phyloP scores from a whole-genome alignment of 495 filamentous ascomycete species.

The Penicillium odoratum region DNA sequence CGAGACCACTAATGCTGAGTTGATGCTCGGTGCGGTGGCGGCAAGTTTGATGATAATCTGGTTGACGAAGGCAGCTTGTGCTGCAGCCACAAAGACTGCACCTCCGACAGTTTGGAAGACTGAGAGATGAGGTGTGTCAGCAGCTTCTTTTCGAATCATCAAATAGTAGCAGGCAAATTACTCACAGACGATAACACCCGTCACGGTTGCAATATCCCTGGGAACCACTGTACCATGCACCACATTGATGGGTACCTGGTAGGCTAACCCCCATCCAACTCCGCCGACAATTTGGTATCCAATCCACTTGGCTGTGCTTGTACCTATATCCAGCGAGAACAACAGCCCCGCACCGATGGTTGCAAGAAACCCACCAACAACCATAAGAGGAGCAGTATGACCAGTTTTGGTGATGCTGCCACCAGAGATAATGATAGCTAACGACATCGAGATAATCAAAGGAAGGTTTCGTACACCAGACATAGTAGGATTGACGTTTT shows the following conservation, averaged over 20 bases:
- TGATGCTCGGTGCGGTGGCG: slow-evolving; percentile 38
- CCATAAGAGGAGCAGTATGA: slow-evolving; percentile 42
- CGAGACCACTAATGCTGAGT: slow-evolving; percentile 38
- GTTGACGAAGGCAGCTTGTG: slow-evolving; percentile 49
- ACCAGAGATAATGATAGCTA: slow-evolving; percentile 32
- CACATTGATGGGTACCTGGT: slow-evolving; percentile 37
- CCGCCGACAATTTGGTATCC: slow-evolving; percentile 43
- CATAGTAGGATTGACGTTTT: slow-evolving; percentile 40
- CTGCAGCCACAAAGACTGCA: slow-evolving; percentile 47
- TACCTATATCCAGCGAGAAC: slow-evolving; percentile 30
- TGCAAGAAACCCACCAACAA: slow-evolving; percentile 17
- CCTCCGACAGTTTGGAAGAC: slow-evolving; percentile 40
- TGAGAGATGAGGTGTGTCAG: slow-evolving; percentile 11
- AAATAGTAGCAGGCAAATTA: not conserved
- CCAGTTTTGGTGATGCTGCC: slow-evolving; percentile 31
- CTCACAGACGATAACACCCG: slow-evolving; percentile 24
- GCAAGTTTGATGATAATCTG: slow-evolving; percentile 35
- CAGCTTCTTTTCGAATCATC: not conserved
- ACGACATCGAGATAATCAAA: slow-evolving; percentile 42
- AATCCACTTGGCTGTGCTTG: slow-evolving; percentile 31
- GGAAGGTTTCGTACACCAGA: slow-evolving; percentile 56
- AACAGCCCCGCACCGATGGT: slow-evolving; percentile 58
- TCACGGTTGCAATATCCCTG: slow-evolving; percentile 16
- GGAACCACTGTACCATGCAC: slow-evolving; percentile 18
- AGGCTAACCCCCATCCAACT: slow-evolving; percentile 28